A percentile compares a stretch with the other conserved stretches of the same genome.
These are phyloP conservation scores for Parmales sp. DNA, from an alignment of 108 stramenopile species.

Conservation along the genomic window DNA sequence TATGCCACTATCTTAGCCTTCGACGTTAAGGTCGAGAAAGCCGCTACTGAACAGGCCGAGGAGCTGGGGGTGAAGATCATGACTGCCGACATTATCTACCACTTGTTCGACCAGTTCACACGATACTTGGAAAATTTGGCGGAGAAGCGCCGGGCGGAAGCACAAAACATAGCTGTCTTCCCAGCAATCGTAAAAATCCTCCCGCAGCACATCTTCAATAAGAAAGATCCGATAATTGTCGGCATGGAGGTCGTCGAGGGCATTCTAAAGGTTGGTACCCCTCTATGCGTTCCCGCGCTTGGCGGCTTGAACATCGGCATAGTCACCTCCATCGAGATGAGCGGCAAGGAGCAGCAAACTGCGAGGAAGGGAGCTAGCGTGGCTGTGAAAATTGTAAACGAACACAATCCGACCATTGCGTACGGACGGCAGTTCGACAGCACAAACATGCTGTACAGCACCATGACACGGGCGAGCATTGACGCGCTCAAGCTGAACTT, in stretches of 20 bases:
- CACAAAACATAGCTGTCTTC: constrained; percentile 50
- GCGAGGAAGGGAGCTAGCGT: constrained; percentile 78
- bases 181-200: constrained; percentile 63
- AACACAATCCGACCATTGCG: constrained; percentile 84
- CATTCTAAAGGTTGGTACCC: constrained; percentile 92
- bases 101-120: constrained; percentile 95
- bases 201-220: constrained; percentile 94
- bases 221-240: constrained; percentile 96
- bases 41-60: constrained; percentile 63
- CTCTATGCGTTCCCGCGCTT: constrained; percentile 83
- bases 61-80: constrained; percentile 88
- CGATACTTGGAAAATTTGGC: constrained; percentile 75
- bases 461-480: constrained; percentile 85
- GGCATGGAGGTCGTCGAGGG: constrained; percentile 92
- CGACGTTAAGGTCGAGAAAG: constrained; percentile 86
- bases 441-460: constrained; percentile 77
- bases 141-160: constrained; percentile 66
- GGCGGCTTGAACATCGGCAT: constrained; percentile 81
- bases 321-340: constrained; percentile 89
- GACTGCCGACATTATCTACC: constrained; percentile 99
- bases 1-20: constrained; percentile 95
- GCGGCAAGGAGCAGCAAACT: constrained; percentile 78
- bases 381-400: constrained; percentile 88
- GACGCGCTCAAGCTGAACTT: constrained; percentile 95
- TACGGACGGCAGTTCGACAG: constrained; percentile 97